Evolutionary conservation across 2,329 filamentous ascomycete genomes (phyloP), one percentile per base, ranked within the genome.

Genomic region (Myriosclerotinia duriaeana): DNA sequence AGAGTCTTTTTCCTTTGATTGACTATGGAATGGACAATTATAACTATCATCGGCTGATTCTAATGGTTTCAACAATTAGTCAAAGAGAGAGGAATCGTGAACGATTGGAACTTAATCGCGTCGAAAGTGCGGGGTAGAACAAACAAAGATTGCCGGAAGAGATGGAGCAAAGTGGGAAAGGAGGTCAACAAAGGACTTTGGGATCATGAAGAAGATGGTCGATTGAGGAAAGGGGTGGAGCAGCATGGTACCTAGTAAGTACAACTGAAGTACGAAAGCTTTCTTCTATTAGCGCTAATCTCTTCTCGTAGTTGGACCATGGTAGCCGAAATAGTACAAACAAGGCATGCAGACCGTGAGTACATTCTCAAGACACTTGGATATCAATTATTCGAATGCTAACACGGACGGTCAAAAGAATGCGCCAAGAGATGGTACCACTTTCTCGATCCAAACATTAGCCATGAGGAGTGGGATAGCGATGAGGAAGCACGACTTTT

Each of bases 121-220:
- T 61, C 58, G 34, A 61, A 61, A 61, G 58, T 61, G 14, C 44
- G 58, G n/a, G 58, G 58, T 38, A 61, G 58, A 30, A 61, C 58
- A 38, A 61, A 61, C 38, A 61, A 61, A 22, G 58, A 61, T 38
- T 61, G 58, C 44, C 58, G 58, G 44, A 61, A 61, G 44, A 61
- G 58, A 61, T 61, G 58, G 58, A 61, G 58, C 5, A 61, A 61
- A 50, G 58, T 61, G n/a, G 58, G 58, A 61, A 61, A 61, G 14
- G 58, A 61, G 9, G 58, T 61, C 44, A 61, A 61, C 44, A 61
- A 61, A 61, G 58, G 58, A 61, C 58, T 61, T 2, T 61, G 58
- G 58, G 58, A 61, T 40, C 58, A 52, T 61, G 44, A 61, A 50
- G 58, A 61, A 50, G 58, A 61, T n/a, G 34, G 38, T 26, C 58